phyloP scores from a whole-genome alignment of 1,139 yeast species.

The Torulaspora globosa region DNA sequence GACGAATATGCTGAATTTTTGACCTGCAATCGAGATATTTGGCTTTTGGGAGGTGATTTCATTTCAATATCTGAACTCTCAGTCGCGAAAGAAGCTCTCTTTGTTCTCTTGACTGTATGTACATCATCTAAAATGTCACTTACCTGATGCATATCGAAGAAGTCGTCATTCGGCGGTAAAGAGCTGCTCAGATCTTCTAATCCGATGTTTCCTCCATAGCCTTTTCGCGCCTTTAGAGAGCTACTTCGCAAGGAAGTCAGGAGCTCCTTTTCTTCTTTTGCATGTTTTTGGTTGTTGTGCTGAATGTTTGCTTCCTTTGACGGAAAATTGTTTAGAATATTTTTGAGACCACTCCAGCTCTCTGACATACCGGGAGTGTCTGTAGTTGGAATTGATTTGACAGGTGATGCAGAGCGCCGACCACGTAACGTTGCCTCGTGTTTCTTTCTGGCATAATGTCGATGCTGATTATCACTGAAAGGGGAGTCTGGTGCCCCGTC shows the following conservation, averaged over 20 bases:
- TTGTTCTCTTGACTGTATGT: slow-evolving; percentile 21
- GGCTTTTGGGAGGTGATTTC: slow-evolving; percentile 2
- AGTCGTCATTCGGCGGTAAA: slow-evolving; percentile 15
- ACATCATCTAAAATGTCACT: slow-evolving; percentile 13
- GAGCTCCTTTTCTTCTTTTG: not conserved
- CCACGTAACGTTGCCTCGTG: slow-evolving; percentile 18
- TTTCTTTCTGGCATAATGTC: slow-evolving; percentile 30
- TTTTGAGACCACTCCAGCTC: slow-evolving; percentile 24
- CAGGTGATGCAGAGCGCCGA: slow-evolving; percentile 28
- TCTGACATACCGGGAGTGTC: slow-evolving; percentile 17
- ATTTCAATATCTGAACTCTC: slow-evolving; percentile 11
- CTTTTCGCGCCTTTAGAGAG: slow-evolving; percentile 12
- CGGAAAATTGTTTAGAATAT: slow-evolving; percentile 19
- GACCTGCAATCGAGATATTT: not conserved
- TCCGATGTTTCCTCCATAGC: slow-evolving; percentile 7
- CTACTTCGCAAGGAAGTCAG: not conserved
- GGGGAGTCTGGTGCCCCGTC: slow-evolving; percentile 16
- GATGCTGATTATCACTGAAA: slow-evolving; percentile 17
- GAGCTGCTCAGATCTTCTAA: slow-evolving; percentile 15
- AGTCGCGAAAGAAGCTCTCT: slow-evolving; percentile 7
- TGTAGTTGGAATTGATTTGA: slow-evolving; percentile 23
- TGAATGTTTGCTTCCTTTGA: not conserved
- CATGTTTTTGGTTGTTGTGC: not conserved
- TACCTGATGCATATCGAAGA: slow-evolving; percentile 29
- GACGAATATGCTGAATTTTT: slow-evolving; percentile 5